A percentile compares a stretch with the other conserved stretches of the same genome.
phyloP scores from a whole-genome alignment of 768 basidiomycete species.

The Lenzites betulinus region DNA sequence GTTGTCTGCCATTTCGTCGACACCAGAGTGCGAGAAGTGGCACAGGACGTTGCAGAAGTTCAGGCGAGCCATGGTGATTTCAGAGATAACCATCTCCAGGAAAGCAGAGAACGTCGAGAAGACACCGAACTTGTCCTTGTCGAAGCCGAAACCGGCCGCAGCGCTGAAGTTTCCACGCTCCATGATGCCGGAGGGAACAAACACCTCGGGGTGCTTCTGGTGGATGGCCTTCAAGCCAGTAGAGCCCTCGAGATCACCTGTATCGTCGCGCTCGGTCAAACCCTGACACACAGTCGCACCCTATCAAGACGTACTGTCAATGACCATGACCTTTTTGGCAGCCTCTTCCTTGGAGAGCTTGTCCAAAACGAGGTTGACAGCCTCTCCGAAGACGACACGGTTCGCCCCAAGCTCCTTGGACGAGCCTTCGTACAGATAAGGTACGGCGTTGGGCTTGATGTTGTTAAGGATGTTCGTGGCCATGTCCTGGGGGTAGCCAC shows the following conservation, averaged over 20 bases:
- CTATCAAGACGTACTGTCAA: constrained; percentile 61
- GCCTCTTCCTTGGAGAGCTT: constrained; percentile 75
- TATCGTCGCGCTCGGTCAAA: not conserved
- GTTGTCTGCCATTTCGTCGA: constrained; percentile 71
- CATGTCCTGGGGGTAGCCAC: constrained; percentile 55
- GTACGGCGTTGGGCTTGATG: constrained; percentile 59
- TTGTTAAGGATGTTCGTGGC: constrained; percentile 55
- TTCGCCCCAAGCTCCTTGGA: constrained; percentile 78
- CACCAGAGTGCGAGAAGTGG: constrained; percentile 90
- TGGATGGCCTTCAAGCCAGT: constrained; percentile 88
- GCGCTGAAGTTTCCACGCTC: constrained; percentile 37
- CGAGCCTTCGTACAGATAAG: constrained; percentile 69
- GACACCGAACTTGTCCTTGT: constrained; percentile 78
- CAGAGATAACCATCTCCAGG: constrained; percentile 88
- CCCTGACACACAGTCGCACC: not conserved
- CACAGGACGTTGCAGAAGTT: constrained; percentile 86
- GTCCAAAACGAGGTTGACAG: constrained; percentile 79
- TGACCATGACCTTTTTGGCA: constrained; percentile 79
- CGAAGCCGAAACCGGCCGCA: constrained; percentile 75
- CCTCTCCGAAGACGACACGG: constrained; percentile 84
- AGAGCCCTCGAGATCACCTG: constrained; percentile 85
- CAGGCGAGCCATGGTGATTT: constrained; percentile 90
- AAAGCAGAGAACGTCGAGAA: constrained; percentile 93
- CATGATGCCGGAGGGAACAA: constrained; percentile 75
- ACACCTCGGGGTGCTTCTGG: constrained; percentile 88